Percentiles rank a stretch among this genome's conserved stretches.
phyloP scores from a whole-genome alignment of 2,329 filamentous ascomycete species.

The Periconia digitata region DNA sequence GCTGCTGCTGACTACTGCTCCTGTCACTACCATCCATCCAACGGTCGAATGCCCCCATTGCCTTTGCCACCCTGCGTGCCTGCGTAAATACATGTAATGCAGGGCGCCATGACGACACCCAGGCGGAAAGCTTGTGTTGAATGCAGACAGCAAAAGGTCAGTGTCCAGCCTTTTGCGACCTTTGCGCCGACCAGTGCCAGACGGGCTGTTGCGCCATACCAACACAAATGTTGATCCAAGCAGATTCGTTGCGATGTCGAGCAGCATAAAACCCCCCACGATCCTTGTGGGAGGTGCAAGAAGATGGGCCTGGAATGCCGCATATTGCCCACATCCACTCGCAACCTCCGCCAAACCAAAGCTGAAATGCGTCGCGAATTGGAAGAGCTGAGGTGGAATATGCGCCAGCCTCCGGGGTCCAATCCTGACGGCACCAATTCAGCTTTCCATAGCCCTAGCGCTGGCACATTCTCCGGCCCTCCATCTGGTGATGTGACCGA shows the following conservation, averaged over 20 bases:
- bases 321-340: constrained; percentile 39
- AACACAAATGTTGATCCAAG: not conserved
- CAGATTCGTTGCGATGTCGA: constrained; percentile 44
- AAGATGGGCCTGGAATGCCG: constrained; percentile 41
- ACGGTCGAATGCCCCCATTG: not conserved
- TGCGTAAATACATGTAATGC: not conserved
- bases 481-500: constrained; percentile 19
- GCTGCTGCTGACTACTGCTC: constrained; percentile 10
- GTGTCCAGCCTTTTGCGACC: not conserved
- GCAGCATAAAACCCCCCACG: constrained; percentile 40
- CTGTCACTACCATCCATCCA: not conserved
- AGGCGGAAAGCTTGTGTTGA: constrained; percentile 42
- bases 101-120: constrained; percentile 27
- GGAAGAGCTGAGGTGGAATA: constrained; percentile 39
- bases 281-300: constrained; percentile 38
- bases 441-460: constrained; percentile 20
- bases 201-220: not conserved
- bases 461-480: constrained; percentile 16
- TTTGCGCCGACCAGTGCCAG: not conserved
- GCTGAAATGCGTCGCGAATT: constrained; percentile 42
- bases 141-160: constrained; percentile 42
- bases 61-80: too few species aligned
- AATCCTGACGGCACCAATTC: constrained; percentile 25
- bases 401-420: constrained; percentile 27
- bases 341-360: constrained; percentile 41